Evolutionary conservation across 495 filamentous ascomycete genomes (phyloP).

Genomic region (Lasiosphaeris hirsuta): DNA sequence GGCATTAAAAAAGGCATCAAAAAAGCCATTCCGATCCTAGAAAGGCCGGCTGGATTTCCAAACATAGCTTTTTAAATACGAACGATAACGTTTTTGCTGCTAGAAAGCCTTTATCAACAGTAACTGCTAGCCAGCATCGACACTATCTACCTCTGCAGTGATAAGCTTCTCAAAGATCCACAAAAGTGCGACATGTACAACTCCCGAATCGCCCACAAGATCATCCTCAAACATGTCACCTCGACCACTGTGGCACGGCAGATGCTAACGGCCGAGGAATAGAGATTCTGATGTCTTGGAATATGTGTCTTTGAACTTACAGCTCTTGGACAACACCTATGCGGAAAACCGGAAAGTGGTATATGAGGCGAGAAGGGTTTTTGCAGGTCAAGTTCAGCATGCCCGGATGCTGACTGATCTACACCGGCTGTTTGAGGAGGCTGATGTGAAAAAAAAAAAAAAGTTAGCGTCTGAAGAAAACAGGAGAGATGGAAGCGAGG

Average conservation of each 20-base stretch:
- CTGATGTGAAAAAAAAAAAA: neutral
- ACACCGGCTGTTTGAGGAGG: neutral
- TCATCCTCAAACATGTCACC: neutral
- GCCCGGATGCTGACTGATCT: no score
- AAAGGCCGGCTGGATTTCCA: no score
- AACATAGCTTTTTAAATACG: no score
- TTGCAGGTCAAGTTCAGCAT: no score
- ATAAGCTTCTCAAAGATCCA: neutral
- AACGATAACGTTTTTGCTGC: no score
- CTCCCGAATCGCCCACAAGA: neutral
- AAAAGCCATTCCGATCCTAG: no score
- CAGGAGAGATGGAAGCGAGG: neutral
- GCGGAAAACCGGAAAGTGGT: no score
- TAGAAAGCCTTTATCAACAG: neutral
- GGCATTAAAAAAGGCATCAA: no score
- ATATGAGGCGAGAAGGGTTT: no score
- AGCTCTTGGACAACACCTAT: no score
- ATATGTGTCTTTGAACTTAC: no score
- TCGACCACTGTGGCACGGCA: neutral
- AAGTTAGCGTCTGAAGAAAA: neutral
- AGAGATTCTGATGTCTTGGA: neutral
- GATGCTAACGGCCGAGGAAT: neutral
- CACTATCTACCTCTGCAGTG: neutral
- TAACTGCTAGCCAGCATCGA: neutral
- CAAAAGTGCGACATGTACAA: conserved; percentile 1